Evolutionary conservation across 371 early-diverging fungal species (phyloP).

Genomic region (Lichtheimia ornata): DNA sequence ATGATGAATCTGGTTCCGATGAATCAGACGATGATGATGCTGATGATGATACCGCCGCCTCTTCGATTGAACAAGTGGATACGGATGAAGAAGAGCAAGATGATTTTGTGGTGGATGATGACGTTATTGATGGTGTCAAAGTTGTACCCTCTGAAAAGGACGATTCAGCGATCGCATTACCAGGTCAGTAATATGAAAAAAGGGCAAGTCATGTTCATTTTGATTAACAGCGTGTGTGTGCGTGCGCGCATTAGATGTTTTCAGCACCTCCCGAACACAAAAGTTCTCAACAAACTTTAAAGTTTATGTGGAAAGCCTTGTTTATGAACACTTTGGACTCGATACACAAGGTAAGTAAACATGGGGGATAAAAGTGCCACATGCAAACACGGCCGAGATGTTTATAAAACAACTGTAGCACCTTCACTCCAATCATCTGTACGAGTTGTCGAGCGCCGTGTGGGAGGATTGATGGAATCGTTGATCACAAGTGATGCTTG

Average conservation of each 20-base stretch:
- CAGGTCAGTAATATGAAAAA: constrained; percentile 10
- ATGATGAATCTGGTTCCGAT: background rate
- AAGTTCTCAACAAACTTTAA: constrained; percentile 17
- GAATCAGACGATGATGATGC: constrained; percentile 9
- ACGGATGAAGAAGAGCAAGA: constrained; percentile 8
- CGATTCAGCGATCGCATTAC: constrained; percentile 1
- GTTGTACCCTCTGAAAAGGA: constrained; percentile 2
- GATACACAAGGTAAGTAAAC: constrained; percentile 11
- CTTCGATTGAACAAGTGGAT: too few relatives aligned
- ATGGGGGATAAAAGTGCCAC: background rate
- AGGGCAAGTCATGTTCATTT: too few relatives aligned
- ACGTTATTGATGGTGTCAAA: constrained; percentile 21
- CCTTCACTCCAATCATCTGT: constrained; percentile 13
- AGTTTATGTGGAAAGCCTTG: constrained; percentile 20
- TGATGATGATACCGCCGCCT: too few relatives aligned
- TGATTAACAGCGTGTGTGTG: background rate
- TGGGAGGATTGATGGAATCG: constrained; percentile 15
- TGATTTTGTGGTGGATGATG: constrained; percentile 22
- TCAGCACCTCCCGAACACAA: constrained; percentile 17
- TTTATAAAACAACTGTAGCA: constrained; percentile 12
- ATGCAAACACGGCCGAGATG: background rate
- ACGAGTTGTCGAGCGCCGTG: constrained; percentile 19
- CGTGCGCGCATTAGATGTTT: constrained; percentile 13
- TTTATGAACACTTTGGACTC: constrained; percentile 2
- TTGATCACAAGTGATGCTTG: constrained; percentile 24